Base-by-base conservation (phyloP, 2,329 filamentous ascomycete genomes). In the Alternaria infectoria region DNA sequence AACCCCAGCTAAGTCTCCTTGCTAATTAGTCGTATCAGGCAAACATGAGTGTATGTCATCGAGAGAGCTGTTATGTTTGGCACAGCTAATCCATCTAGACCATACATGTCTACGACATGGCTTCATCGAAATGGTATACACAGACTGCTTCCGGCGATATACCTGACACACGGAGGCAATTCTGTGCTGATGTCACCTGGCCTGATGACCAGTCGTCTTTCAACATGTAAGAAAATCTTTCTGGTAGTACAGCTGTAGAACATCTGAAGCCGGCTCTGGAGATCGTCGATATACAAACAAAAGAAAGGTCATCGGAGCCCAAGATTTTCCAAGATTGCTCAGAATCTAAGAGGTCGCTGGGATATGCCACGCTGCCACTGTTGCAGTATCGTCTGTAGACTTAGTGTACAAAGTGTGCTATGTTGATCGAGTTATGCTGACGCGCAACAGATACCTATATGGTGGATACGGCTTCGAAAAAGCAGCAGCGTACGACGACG, bases 121-220 rank as follows among this genome's bases (percentile, higher is more conserved):
- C 83, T 36, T 87, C 84, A 59, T 84, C 83, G 2, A 84, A 85
- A 72, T 90, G 88, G 88, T 90, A 89, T 62, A 82, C 78, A 10
- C 88, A 90, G 71, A 84, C 80, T 9, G 86, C 88, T 0, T 82
- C 80, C 0, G 88, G 88, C 1, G 73, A 83, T 26, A 74, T 86
- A 1, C 88, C 88, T 3, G 77, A 77, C 13, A 79, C 84, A 62
- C 81, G 88, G 11, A 82, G 87, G 25, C 84, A 86, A 26, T 90
- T 90, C 65, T 90, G 88, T 72, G 87, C 87, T 3, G 88, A 87
- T 52, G 86, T 83, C 13, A 86, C 86, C 2, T 89, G 87, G 83
- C 83, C 88, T 0, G 70, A 82, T 9, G 88, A 90, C 68, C 81
- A 84, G 58, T 88, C 87, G 13, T 89, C 86, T 8, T 90, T 89